Base-by-base conservation (phyloP, 2,329 filamentous ascomycete species). In the Chrysoporthe deuterocubensis region DNA sequence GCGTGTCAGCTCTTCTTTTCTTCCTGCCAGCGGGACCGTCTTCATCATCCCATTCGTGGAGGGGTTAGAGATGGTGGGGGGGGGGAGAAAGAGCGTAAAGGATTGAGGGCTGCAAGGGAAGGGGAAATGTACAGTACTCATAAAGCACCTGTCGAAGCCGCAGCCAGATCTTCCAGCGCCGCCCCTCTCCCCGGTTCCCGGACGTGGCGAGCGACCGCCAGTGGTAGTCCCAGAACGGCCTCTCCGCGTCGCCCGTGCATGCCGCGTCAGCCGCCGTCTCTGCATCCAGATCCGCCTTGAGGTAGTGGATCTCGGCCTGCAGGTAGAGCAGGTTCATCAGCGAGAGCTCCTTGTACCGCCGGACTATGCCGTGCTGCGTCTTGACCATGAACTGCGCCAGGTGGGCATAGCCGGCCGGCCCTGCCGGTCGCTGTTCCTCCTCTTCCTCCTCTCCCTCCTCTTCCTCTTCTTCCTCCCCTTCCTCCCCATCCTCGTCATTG, bases 241-340 rank as follows among this genome's bases (percentile, higher is more conserved):
- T 64, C 56, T 67, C 64, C 13, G 42, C 21, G 16, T 18, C 8
- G 9, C 16, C 54, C n/a, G 32, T 37, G 21, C 16, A 52, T 32
- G 26, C 16, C n/a, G 48, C 56, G 21, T 69, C 64, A 2, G 46
- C 56, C 1, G 64, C 54, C 13, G 52, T 50, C 40, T 64, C 60
- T 11, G 14, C 26, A 13, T 69, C 67, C 42, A 66, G 58, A 14
- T 69, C 60, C 13, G 43, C 16, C 34, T 46, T 54, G 18, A 69
- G 67, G 59, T 64, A 34, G 32, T 64, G 62, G 4, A 69, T 32
- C 34, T 69, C 60, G 40, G 64, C 64, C 60, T 67, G 64, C 8
- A 69, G 56, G 42, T 69, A 69, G 2, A 69, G 44, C 32, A 69
- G 60, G 44, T 69, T 69, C 54, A 61, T 65, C n/a, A 62, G 50